Percentiles rank a stretch among this genome's conserved stretches.
Evolutionary conservation across 2,329 filamentous ascomycete genomes (phyloP).

Genomic region (Colletotrichum costaricense): DNA sequence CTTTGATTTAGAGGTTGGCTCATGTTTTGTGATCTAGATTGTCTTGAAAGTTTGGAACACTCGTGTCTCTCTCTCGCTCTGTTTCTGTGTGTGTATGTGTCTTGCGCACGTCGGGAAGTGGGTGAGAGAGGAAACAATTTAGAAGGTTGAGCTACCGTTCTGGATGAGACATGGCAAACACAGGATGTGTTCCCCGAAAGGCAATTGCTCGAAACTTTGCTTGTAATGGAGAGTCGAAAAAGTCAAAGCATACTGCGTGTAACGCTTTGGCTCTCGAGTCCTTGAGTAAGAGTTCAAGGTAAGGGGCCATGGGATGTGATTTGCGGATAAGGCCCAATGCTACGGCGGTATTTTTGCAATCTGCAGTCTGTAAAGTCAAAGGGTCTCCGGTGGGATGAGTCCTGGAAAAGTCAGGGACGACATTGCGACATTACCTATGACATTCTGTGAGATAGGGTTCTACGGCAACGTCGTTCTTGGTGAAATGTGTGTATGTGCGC

Average conservation of each 20-base stretch:
- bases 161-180: neutral
- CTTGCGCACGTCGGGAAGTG: neutral
- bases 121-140: neutral
- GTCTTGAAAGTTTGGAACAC: neutral
- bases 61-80: neutral
- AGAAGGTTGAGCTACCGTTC: neutral
- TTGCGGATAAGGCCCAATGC: neutral
- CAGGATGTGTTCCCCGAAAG: neutral
- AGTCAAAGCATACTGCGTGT: neutral
- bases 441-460: neutral
- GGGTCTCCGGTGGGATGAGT: neutral
- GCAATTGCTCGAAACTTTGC: neutral
- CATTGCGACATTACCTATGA: neutral
- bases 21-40: neutral
- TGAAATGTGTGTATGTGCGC: neutral
- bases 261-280: neutral
- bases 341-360: neutral
- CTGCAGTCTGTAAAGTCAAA: neutral
- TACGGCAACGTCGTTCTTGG: constrained; percentile 13
- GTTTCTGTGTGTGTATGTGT: neutral
- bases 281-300: neutral
- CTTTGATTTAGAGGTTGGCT: neutral
- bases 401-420: neutral
- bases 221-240: neutral
- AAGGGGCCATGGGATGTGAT: neutral